Evolutionary conservation across 1,284 basidiomycete genomes (phyloP), one percentile per base, ranked within the genome.

Genomic region (Apiotrichum mycotoxinovorans): DNA sequence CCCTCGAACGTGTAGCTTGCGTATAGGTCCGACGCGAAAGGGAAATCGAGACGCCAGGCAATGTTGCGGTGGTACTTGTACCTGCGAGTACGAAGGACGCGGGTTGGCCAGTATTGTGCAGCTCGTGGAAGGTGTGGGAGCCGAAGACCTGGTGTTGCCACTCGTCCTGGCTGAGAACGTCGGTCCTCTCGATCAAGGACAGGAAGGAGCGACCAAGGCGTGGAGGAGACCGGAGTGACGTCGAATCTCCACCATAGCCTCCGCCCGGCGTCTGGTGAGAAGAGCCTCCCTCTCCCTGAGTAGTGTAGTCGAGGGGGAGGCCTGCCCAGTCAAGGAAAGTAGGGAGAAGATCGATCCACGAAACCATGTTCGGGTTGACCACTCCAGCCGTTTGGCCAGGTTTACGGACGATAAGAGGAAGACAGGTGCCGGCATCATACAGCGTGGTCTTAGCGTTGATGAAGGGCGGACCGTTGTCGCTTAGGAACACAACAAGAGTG

Each of bases 61-160:
- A 67, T 61, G 57, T 65, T 67, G 17, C 65, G 63, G 52, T 67
- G 65, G 48, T 65, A 65, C 52, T 67, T 67, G 54, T 51, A 67
- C 34, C 51, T 44, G 3, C 43, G 45, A 5, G 61, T 57, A 17
- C 65, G 59, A 12, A 63, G n/a, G 42, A 61, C 33, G 18, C 65
- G 48, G 1, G 65, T 67, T 10, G 65, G 65, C 45, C 54, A 67
- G 56, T 67, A 67, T 67, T 67, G 26, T 52, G 51, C 12, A 64
- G 43, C 53, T 67, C 63, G 52, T 65, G 63, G 51, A 60, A 67
- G 18, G 63, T 67, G 46, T 67, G 65, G 38, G 63, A 65, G 45
- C 65, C 63, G 38, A 60, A 67, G 17, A 65, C 61, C 26, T 58
- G 52, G 17, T 61, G 38, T 40, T 55, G 50, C 57, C 61, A 62